phyloP scores from a whole-genome alignment of 805 yeast genomes.

The Grigorovia humatica region DNA sequence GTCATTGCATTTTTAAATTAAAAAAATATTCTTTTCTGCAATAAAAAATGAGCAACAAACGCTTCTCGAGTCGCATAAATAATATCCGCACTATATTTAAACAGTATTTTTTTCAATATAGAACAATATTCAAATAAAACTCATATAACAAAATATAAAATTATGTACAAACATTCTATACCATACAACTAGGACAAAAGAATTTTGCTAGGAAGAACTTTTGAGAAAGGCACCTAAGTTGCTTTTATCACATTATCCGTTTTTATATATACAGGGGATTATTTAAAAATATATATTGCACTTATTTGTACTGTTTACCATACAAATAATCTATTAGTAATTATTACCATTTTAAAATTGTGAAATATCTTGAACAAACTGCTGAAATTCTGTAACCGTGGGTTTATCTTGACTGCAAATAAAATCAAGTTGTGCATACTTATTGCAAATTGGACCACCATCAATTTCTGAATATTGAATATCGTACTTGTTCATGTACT shows the following conservation, averaged over 20 bases:
- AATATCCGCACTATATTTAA: not conserved
- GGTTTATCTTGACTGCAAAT: conserved; percentile 10
- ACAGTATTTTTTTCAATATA: too few species aligned
- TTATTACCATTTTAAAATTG: conserved; percentile 1
- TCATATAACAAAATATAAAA: not conserved
- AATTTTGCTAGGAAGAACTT: too few species aligned
- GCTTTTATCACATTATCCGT: not conserved
- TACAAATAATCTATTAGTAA: not conserved
- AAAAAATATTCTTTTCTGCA: too few species aligned
- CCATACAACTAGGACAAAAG: not conserved
- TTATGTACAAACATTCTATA: too few species aligned
- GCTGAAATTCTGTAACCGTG: conserved; percentile 3
- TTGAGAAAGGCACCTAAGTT: too few species aligned
- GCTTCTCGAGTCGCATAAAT: too few species aligned
- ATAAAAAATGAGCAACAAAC: too few species aligned
- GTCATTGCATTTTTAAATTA: not conserved
- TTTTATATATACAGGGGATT: not conserved
- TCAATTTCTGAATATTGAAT: conserved; percentile 25
- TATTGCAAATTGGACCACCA: conserved; percentile 21
- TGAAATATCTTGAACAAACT: conserved; percentile 7
- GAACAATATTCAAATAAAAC: not conserved
- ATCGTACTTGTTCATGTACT: conserved; percentile 20
- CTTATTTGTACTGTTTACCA: not conserved
- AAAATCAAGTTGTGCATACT: conserved; percentile 23
- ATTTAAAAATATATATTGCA: not conserved